phyloP scores from a whole-genome alignment of 1,284 basidiomycete genomes.

The Coriolopsis trogii region DNA sequence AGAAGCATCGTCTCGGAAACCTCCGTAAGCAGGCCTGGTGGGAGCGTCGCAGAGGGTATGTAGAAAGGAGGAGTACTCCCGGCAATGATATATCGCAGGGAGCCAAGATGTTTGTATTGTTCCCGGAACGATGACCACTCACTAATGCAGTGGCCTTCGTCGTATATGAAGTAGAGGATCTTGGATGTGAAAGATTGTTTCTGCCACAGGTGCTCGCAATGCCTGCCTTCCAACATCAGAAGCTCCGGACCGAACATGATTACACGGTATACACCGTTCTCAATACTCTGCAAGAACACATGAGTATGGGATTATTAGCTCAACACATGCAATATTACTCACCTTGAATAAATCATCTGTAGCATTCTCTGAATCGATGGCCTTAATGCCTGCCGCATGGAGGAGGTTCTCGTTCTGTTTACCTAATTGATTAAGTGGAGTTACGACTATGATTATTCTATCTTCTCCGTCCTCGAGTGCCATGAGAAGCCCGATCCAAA shows the following conservation, averaged over 20 bases:
- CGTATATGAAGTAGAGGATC: constrained; percentile 34
- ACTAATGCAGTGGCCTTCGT: constrained; percentile 41
- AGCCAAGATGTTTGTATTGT: constrained; percentile 32
- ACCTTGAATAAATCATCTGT: background rate
- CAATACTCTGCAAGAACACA: constrained; percentile 36
- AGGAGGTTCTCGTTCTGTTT: constrained; percentile 20
- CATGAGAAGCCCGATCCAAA: constrained; percentile 28
- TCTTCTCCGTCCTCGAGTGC: constrained; percentile 2
- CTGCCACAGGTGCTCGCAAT: constrained; percentile 31
- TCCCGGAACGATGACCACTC: constrained; percentile 37
- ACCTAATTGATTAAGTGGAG: constrained; percentile 30
- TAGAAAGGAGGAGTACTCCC: constrained; percentile 34
- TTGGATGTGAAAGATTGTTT: constrained; percentile 26
- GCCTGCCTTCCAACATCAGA: constrained; percentile 23
- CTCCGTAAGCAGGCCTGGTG: constrained; percentile 28
- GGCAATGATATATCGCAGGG: constrained; percentile 32
- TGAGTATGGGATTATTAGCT: no score
- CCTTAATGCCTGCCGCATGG: background rate
- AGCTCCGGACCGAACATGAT: constrained; percentile 38
- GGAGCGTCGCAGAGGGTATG: constrained; percentile 39
- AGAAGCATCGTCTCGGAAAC: constrained; percentile 25
- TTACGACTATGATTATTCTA: constrained; percentile 25
- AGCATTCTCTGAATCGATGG: background rate
- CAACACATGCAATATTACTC: no score
- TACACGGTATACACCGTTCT: constrained; percentile 29